A percentile compares a stretch with the other conserved stretches of the same genome.
Evolutionary conservation across 2,329 filamentous ascomycete genomes (phyloP).

Genomic region (Colletotrichum aenigma): DNA sequence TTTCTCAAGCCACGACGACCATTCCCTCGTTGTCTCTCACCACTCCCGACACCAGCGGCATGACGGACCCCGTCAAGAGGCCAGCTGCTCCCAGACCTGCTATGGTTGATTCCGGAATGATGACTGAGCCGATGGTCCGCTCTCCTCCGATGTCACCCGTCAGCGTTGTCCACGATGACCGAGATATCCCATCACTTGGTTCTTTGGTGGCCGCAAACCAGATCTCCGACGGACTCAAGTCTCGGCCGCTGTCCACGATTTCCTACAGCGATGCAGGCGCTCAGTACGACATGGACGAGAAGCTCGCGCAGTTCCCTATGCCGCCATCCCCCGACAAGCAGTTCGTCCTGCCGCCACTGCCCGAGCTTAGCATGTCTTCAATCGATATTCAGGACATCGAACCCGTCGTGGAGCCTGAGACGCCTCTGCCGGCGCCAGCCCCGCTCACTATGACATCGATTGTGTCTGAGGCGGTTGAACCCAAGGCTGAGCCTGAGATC

Average conservation of each 20-base stretch:
- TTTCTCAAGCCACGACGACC: slow-evolving; percentile 46
- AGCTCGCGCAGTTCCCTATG: slow-evolving; percentile 58
- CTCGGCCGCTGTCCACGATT: slow-evolving; percentile 50
- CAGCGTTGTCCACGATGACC: slow-evolving; percentile 29
- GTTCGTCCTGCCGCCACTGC: slow-evolving; percentile 32
- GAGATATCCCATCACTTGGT: slow-evolving; percentile 42
- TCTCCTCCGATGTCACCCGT: slow-evolving; percentile 21
- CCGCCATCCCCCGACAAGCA: slow-evolving; percentile 49
- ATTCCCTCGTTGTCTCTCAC: slow-evolving; percentile 56
- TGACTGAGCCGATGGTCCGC: slow-evolving; percentile 43
- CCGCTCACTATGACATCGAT: slow-evolving; percentile 37
- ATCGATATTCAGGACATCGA: slow-evolving; percentile 50
- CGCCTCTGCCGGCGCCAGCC: slow-evolving; percentile 31
- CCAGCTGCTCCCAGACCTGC: slow-evolving; percentile 18
- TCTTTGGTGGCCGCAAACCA: slow-evolving; percentile 38
- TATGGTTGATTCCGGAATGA: slow-evolving; percentile 48
- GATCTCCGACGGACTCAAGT: slow-evolving; percentile 28
- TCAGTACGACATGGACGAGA: slow-evolving; percentile 57
- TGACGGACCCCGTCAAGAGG: slow-evolving; percentile 61
- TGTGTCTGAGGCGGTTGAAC: slow-evolving; percentile 35
- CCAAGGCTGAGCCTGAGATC: slow-evolving; percentile 30
- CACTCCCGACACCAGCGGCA: slow-evolving; percentile 65
- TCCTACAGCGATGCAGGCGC: slow-evolving; percentile 59
- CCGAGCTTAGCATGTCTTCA: slow-evolving; percentile 45
- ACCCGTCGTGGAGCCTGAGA: slow-evolving; percentile 42